Conservation (phyloP, 257 asterid species). For the Plantago elongata region DNA sequence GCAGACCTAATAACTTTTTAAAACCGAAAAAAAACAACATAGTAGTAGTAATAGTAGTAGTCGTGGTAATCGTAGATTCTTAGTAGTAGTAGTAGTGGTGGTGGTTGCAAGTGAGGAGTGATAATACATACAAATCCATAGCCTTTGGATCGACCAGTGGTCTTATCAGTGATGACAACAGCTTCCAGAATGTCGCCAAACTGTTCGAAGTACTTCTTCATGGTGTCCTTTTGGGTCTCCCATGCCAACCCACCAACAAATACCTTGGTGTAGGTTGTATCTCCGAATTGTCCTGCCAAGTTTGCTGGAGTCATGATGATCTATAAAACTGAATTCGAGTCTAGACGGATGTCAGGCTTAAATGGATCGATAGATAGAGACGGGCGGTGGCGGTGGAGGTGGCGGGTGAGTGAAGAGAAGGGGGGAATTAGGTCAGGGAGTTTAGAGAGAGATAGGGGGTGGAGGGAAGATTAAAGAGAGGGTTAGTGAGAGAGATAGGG, state of each 20-base stretch:
- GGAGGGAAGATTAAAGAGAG: constrained; percentile 18
- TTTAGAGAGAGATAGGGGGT: constrained; percentile 9
- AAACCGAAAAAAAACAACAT: too few species aligned
- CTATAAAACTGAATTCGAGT: not conserved
- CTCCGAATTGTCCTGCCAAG: constrained; percentile 67
- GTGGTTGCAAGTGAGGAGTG: not conserved
- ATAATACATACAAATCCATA: constrained; percentile 69
- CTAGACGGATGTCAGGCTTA: too few species aligned
- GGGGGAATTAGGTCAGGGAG: constrained; percentile 58
- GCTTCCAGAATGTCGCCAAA: constrained; percentile 96
- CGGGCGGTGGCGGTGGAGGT: constrained; percentile 1
- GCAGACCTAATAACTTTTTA: too few species aligned
- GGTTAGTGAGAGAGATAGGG: constrained; percentile 28
- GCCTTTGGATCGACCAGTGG: constrained; percentile 96
- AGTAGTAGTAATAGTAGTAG: too few species aligned
- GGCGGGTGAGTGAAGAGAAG: constrained; percentile 23
- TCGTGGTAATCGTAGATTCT: too few species aligned
- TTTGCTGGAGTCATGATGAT: constrained; percentile 48
- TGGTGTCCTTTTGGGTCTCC: constrained; percentile 98
- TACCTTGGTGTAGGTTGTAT: constrained; percentile 86
- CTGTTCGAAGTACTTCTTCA: constrained; percentile 89
- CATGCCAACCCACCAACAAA: constrained; percentile 98
- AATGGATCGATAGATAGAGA: constrained; percentile 6
- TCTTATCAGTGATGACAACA: constrained; percentile 87
- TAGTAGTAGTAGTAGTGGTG: too few species aligned